Conservation (phyloP, 495 filamentous ascomycete species). For the Penicillium steckii region DNA sequence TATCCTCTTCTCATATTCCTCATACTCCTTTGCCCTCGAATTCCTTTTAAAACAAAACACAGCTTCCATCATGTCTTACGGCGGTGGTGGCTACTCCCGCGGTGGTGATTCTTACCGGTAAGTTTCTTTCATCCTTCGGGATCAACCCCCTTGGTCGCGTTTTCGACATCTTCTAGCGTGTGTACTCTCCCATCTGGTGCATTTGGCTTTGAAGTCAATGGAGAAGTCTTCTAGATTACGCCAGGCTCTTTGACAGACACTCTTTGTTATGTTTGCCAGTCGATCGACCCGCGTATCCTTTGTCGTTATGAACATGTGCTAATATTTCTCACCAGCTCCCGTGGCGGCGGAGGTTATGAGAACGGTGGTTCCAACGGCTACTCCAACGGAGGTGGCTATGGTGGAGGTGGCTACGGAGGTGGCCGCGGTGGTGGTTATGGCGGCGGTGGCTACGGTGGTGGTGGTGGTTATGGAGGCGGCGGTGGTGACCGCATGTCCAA, state of each 20-base stretch:
- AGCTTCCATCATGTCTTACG: slow-evolving; percentile 65
- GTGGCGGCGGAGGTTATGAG: slow-evolving; percentile 41
- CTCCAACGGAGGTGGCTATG: slow-evolving; percentile 40
- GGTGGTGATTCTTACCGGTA: slow-evolving; percentile 47
- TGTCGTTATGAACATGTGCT: slow-evolving; percentile 11
- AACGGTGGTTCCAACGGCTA: slow-evolving; percentile 53
- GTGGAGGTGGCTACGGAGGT: slow-evolving; percentile 52
- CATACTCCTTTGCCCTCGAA: slow-evolving; percentile 23
- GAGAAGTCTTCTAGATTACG: not conserved
- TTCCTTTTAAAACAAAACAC: slow-evolving; percentile 17
- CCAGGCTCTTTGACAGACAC: not conserved
- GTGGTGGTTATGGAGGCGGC: slow-evolving; percentile 52
- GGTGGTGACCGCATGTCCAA: slow-evolving; percentile 88
- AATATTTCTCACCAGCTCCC: slow-evolving; percentile 31
- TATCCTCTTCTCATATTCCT: slow-evolving; percentile 22
- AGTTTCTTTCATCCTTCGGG: slow-evolving; percentile 24
- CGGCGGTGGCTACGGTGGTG: slow-evolving; percentile 51
- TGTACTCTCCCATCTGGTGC: not conserved
- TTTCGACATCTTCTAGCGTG: not conserved
- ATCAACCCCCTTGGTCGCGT: not conserved
- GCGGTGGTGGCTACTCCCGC: slow-evolving; percentile 63
- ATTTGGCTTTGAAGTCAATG: not conserved
- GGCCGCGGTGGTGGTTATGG: slow-evolving; percentile 45
- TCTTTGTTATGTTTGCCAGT: not conserved
- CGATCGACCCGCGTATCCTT: not conserved